Base-by-base conservation (phyloP, 2,329 filamentous ascomycete genomes). In the Chaetomium globosum region DNA sequence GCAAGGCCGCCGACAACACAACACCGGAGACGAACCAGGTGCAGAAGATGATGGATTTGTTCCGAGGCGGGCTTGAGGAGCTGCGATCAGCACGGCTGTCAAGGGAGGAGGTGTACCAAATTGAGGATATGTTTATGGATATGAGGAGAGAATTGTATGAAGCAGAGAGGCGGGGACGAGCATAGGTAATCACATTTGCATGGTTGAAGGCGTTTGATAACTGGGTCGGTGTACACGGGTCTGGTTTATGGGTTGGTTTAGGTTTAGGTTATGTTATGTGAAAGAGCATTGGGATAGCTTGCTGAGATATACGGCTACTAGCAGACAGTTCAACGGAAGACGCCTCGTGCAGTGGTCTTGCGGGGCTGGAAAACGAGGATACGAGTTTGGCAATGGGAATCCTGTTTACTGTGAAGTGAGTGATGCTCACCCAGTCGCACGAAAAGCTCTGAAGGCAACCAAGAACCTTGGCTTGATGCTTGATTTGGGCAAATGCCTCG, bases 71-170 rank as follows among this genome's bases (percentile, higher is more conserved):
- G 0, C 76, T 95, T 28, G 80, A 81, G 23, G 82, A 87, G 68
- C 80, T 93, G 65, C 84, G 82, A 61, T 79, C 78, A 31, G 81
- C 87, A 26, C 80, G 84, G 19, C 77, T 96, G 51, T 86, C 86
- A 19, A 82, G 85, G 12, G 81, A 85, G 12, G 87, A 91, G 67
- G 85, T 92, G 61, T 83, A 87, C 65, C 83, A 89, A 74, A 82
- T 95, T 69, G 91, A 95, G 73, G 89, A 93, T 73, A 79, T 92
- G 71, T 82, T 95, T 74, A 91, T 93, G 80, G 89, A 94, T 75
- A 86, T 94, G 69, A 89, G 90, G 75, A 83, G 85, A 68, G 87
- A 90, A 75, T 82, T 93, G 59, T 90, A 90, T 74, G 86, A 88
- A 63, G 91, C 91, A 19, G 87, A 87, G 71, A 80, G 80, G 71